A percentile compares a stretch with the other conserved stretches of the same genome.
phyloP scores from a whole-genome alignment of 2,329 filamentous ascomycete species.

The Fusarium buxicola region DNA sequence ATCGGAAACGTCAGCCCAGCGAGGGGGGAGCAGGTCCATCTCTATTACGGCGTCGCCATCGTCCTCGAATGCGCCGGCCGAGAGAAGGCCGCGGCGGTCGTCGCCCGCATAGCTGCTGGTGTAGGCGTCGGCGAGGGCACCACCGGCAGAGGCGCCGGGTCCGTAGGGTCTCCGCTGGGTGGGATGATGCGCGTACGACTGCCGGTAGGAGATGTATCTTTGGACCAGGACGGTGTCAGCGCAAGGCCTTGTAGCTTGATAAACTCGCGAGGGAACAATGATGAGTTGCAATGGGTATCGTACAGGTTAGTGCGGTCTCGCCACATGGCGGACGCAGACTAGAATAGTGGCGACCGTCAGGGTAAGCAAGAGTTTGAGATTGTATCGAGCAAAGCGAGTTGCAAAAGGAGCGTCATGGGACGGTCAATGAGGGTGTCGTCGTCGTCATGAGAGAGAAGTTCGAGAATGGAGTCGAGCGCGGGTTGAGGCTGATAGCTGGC shows the following conservation, averaged over 20 bases:
- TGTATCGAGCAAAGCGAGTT: conserved; percentile 17
- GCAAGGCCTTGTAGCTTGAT: conserved; percentile 1
- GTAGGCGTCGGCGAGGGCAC: conserved; percentile 70
- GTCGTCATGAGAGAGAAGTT: conserved; percentile 43
- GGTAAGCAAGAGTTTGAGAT: conserved; percentile 26
- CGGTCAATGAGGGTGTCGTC: conserved; percentile 35
- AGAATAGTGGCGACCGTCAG: conserved; percentile 45
- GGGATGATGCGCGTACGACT: conserved; percentile 97
- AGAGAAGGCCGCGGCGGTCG: conserved; percentile 82
- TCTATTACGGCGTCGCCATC: conserved; percentile 97
- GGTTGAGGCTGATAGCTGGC: conserved; percentile 41
- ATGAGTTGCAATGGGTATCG: conserved; percentile 17
- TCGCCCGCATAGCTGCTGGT: conserved; percentile 62
- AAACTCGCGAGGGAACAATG: conserved; percentile 12
- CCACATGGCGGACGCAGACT: conserved; percentile 82
- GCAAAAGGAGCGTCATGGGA: conserved; percentile 42
- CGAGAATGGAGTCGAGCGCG: conserved; percentile 37
- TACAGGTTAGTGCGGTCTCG: conserved; percentile 99
- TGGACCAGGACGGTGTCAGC: conserved; percentile 52
- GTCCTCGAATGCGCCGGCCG: conserved; percentile 79
- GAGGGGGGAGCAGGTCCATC: conserved; percentile 95
- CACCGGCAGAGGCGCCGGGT: conserved; percentile 59
- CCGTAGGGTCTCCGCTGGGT: conserved; percentile 82
- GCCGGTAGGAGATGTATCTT: conserved; percentile 96
- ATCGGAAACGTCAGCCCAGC: conserved; percentile 96